Evolutionary conservation across 1,284 basidiomycete genomes (phyloP), one percentile per base, ranked within the genome.

Genomic region (Naganishia cerealis): DNA sequence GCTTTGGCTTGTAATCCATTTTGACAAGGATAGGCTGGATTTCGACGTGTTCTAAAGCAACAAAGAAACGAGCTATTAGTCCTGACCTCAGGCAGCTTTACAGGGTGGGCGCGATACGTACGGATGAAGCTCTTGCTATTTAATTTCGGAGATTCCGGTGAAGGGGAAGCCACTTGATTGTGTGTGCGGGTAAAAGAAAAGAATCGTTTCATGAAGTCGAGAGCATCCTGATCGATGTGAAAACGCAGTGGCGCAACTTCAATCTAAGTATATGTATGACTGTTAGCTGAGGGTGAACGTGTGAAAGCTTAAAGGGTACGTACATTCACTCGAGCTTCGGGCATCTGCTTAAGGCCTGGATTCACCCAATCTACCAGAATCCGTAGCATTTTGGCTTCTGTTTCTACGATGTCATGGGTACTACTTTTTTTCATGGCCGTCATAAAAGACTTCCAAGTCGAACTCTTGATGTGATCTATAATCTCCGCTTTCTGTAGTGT

Each of bases 371-470:
- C 84, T 48, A 98, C 76, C 75, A 95, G 92, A 9, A 96, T 81
- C 36, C 89, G 86, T n/a, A 93, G 86, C 95, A 99, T 99, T 75
- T 91, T 87, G 13, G 93, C 92, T 63, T 87, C 91, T 2, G 90
- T 92, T 80, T 96, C 91, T 39, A 92, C n/a, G 8, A 63, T 38
- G 24, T 39, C 39, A 42, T 50, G 52, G 13, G 86, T 7, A 26
- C 29, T 50, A 26, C 53, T 50, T 33, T 43, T 43, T 6, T 52
- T 58, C 65, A 67, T 84, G 68, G 88, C 87, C 1, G 93, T 95
- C 69, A 99, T 82, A 78, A 99, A 99, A 76, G 94, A 97, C 79
- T 89, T 90, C 96, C 96, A 99, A 0, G 95, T 98, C 12, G 94
- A 97, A 0, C 94, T 94, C 83, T 92, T 94, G 84, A 99, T 92